Conservation (phyloP, 2,329 filamentous ascomycete genomes). For the Kalaharituber pfeilii region DNA sequence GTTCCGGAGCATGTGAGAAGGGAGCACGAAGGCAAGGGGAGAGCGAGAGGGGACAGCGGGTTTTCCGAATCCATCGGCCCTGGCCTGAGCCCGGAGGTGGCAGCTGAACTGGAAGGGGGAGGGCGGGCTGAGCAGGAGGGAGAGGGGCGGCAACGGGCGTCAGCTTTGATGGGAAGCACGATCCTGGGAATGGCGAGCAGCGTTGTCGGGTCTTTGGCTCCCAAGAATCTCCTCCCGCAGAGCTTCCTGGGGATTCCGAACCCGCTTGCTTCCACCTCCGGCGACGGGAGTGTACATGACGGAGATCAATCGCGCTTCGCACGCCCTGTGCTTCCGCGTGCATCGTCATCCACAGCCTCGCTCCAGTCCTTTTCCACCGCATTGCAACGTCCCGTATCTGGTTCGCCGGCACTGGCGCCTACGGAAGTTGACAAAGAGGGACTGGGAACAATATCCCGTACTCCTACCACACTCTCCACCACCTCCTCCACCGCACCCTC, state of each 20-base stretch:
- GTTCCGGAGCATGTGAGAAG: conserved; percentile 6
- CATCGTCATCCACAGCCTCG: conserved; percentile 6
- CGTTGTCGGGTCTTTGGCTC: not conserved
- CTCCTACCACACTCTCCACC: not conserved
- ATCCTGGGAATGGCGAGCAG: conserved; percentile 4
- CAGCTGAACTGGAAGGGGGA: no score
- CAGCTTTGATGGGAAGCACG: conserved; percentile 6
- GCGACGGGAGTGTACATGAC: not conserved
- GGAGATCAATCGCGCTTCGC: not conserved
- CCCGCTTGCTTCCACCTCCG: not conserved
- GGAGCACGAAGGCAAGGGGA: conserved; percentile 2
- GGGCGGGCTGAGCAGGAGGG: conserved; percentile 4
- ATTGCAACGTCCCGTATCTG: not conserved
- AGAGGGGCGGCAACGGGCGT: not conserved
- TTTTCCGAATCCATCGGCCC: conserved; percentile 5
- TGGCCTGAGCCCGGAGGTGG: no score
- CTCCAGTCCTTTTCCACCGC: conserved; percentile 13
- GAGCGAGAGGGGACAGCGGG: not conserved
- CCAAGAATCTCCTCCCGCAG: not conserved
- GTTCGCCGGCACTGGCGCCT: not conserved
- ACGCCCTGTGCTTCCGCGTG: not conserved
- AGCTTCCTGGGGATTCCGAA: not conserved
- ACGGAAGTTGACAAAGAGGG: no score
- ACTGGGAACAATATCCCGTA: no score
- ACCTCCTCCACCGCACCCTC: not conserved